Conservation (phyloP, 2,329 filamentous ascomycete genomes). For the Colletotrichum agaves region DNA sequence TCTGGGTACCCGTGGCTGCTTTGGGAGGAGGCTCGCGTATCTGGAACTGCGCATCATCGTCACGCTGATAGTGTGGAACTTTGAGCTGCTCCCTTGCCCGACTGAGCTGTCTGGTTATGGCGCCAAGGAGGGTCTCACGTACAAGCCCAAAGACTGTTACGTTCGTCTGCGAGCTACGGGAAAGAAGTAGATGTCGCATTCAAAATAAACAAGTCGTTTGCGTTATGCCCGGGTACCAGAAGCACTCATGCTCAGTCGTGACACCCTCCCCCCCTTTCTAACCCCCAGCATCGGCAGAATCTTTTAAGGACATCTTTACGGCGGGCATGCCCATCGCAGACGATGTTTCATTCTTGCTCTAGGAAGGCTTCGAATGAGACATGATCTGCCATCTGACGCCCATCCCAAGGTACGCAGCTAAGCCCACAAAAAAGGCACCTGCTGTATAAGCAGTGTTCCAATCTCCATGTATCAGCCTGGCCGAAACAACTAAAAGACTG, state of each 20-base stretch:
- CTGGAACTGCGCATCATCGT: constrained; percentile 49
- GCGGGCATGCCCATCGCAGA: too few relatives aligned
- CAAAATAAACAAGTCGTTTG: too few relatives aligned
- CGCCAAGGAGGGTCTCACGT: constrained; percentile 33
- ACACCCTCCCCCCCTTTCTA: too few relatives aligned
- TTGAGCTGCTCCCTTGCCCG: constrained; percentile 47
- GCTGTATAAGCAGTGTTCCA: background rate
- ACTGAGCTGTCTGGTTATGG: constrained; percentile 35
- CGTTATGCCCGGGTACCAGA: too few relatives aligned
- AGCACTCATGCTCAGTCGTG: too few relatives aligned
- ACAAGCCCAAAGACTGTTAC: constrained; percentile 36
- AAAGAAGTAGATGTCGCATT: background rate
- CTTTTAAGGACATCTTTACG: too few relatives aligned
- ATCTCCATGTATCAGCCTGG: background rate
- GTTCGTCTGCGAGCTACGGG: constrained; percentile 14
- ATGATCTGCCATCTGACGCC: too few relatives aligned
- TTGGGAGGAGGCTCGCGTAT: constrained; percentile 50
- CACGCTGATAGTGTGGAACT: constrained; percentile 52
- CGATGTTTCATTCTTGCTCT: too few relatives aligned
- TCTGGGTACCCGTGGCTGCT: constrained; percentile 50
- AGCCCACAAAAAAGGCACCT: background rate
- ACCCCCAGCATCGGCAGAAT: too few relatives aligned
- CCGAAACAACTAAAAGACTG: fast-evolving
- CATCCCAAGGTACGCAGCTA: background rate
- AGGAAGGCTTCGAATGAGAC: too few relatives aligned